Percentiles rank a stretch among this genome's conserved stretches.
These are phyloP conservation scores for Pythium dissimile DNA, from an alignment of 352 stramenopile genomes.

Conservation along the genomic window DNA sequence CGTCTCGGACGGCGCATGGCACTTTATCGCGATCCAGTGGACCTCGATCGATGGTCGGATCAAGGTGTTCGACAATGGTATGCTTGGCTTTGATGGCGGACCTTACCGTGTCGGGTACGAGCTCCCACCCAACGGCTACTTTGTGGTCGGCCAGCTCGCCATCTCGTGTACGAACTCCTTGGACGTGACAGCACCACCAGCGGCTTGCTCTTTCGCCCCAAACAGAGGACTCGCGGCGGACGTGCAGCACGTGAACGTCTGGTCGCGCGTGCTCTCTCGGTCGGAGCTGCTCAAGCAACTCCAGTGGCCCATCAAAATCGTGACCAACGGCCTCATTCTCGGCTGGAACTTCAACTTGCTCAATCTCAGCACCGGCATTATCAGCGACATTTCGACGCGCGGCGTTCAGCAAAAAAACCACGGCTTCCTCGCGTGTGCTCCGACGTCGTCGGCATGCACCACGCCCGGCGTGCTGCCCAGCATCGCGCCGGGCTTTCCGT, in stretches of 20 bases:
- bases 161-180: conserved; percentile 3
- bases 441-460: conserved; percentile 20
- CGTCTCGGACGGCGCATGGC: conserved; percentile 62
- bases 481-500: conserved; percentile 47
- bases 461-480: conserved; percentile 33
- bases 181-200: neutral
- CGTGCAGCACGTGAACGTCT: conserved; percentile 64
- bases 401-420: conserved; percentile 41
- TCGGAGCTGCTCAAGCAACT: conserved; percentile 53
- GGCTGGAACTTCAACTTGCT: conserved; percentile 60
- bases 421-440: conserved; percentile 32
- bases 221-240: conserved; percentile 33
- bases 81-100: conserved; percentile 62
- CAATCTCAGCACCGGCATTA: neutral
- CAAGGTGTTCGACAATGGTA: conserved; percentile 59
- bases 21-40: conserved; percentile 63
- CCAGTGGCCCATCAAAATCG: conserved; percentile 45
- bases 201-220: conserved; percentile 26
- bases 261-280: conserved; percentile 38
- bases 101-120: conserved; percentile 41
- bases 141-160: conserved; percentile 47
- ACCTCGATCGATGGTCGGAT: conserved; percentile 50
- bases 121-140: conserved; percentile 28
- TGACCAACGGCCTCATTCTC: conserved; percentile 54
- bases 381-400: conserved; percentile 51